Conservation (phyloP, 2,329 filamentous ascomycete genomes). For the Berkeleyomyces basicola region DNA sequence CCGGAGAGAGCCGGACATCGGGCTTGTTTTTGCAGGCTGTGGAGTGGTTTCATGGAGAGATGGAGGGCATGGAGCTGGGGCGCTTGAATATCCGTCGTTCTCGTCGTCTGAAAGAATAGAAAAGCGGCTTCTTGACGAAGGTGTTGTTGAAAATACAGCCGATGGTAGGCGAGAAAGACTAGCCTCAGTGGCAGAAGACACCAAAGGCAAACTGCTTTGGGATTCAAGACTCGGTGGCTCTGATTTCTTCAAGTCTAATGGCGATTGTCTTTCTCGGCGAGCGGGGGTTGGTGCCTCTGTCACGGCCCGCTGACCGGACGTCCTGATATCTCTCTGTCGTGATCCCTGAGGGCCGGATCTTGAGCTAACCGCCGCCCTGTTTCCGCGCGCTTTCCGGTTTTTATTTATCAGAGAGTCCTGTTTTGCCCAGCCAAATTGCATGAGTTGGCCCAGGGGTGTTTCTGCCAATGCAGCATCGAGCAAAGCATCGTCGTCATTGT, state of each 20-base stretch:
- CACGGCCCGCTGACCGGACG: too few relatives aligned
- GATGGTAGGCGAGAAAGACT: not conserved
- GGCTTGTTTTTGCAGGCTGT: too few relatives aligned
- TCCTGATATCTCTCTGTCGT: not conserved
- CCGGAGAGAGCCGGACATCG: not conserved
- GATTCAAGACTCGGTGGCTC: not conserved
- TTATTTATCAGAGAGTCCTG: not conserved
- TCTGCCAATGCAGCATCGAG: constrained; percentile 1
- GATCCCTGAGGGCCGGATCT: not conserved
- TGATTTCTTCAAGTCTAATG: not conserved
- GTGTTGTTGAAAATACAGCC: not conserved
- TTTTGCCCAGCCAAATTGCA: not conserved
- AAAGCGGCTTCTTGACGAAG: not conserved
- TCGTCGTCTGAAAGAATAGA: not conserved
- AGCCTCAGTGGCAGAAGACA: not conserved
- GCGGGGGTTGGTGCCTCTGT: too few relatives aligned
- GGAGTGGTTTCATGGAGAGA: too few relatives aligned
- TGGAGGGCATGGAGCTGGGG: constrained; percentile 22
- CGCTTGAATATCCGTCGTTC: constrained; percentile 38
- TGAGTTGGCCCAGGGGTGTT: not conserved
- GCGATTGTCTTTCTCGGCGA: not conserved
- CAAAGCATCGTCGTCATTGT: constrained; percentile 18
- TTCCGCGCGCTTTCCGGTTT: not conserved
- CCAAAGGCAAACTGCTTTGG: not conserved
- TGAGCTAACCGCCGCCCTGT: not conserved